Base-by-base conservation (phyloP, 2,329 filamentous ascomycete species). In the Decorospora gaudefroyi region DNA sequence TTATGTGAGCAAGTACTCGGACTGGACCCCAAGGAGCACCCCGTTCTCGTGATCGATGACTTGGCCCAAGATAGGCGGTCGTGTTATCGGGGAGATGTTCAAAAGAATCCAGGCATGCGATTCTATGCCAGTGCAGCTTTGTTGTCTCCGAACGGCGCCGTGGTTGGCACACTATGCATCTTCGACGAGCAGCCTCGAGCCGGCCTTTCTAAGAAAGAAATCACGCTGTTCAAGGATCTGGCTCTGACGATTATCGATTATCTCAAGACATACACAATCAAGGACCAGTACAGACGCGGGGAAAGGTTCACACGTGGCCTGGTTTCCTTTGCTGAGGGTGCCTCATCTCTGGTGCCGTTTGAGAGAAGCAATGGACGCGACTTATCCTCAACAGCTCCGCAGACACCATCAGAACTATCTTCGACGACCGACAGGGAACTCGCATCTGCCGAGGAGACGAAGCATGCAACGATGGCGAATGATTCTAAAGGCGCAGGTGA, bases 271-370 rank as follows among this genome's bases (percentile, higher is more conserved):
- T 63, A 62, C 9, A 62, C 57, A 2, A 43, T 64, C 44, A 59
- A 45, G 21, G 61, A 67, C 10, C 43, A 60, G 22, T 59, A 57
- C 30, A 47, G 36, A 8, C 56, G 60, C 6, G 61, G 63, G 4
- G 65, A 70, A 32, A 53, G 55, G 12, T 56, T 70, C 37, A 63
- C 59, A 3, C 57, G 66, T 8, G 66, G 64, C 1, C 57, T 70
- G 0, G 51, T 65, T 3, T 64, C 61, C 0, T 70, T 70, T 30
- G 51, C 55, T 0, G 60, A 67, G 38, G 62, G 66, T 2, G 58
- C 56, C 1, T 55, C 60, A n/a, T 30, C 36, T n/a, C 31, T 64
- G 16, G 23, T 54, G 19, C 56, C 57, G 1, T 51, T 59, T 6
- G 49, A 55, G 11, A 42, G 39, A 12, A 32, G 25, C 0, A 6